phyloP scores from a whole-genome alignment of 2,329 filamentous ascomycete genomes.

The Sporothrix luriei region DNA sequence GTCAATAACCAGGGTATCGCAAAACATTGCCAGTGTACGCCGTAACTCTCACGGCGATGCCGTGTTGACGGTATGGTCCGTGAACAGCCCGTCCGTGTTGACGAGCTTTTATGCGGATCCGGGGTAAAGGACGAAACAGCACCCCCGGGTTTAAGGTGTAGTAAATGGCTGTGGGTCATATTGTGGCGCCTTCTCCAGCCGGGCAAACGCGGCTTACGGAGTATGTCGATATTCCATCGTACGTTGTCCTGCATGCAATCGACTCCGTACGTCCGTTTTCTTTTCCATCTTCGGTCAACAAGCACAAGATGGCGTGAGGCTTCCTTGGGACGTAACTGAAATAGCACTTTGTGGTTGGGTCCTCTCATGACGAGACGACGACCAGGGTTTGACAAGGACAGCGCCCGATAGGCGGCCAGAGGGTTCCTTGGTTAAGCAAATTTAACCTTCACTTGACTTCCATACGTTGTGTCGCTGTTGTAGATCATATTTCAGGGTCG shows the following conservation, averaged over 20 bases:
- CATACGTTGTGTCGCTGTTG: too few species aligned
- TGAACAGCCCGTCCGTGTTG: neutral
- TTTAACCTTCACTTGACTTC: too few species aligned
- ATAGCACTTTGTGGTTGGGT: too few species aligned
- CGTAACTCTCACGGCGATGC: neutral
- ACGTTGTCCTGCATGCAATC: neutral
- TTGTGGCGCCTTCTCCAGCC: neutral
- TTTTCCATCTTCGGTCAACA: neutral
- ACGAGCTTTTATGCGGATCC: neutral
- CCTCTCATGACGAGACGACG: too few species aligned
- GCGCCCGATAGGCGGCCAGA: too few species aligned
- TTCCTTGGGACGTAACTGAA: too few species aligned
- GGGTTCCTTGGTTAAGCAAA: too few species aligned
- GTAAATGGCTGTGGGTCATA: neutral
- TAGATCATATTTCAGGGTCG: too few species aligned
- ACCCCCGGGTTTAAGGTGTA: neutral
- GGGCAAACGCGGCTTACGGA: conserved; percentile 5
- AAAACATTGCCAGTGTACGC: neutral
- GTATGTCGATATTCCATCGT: neutral
- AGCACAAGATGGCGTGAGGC: too few species aligned
- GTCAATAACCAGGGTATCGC: too few species aligned
- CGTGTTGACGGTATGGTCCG: neutral
- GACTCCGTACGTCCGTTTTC: neutral
- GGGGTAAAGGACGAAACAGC: neutral
- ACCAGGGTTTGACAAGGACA: too few species aligned